Conservation (phyloP, 164 flowering plant genomes). For the Vitis amurensis region DNA sequence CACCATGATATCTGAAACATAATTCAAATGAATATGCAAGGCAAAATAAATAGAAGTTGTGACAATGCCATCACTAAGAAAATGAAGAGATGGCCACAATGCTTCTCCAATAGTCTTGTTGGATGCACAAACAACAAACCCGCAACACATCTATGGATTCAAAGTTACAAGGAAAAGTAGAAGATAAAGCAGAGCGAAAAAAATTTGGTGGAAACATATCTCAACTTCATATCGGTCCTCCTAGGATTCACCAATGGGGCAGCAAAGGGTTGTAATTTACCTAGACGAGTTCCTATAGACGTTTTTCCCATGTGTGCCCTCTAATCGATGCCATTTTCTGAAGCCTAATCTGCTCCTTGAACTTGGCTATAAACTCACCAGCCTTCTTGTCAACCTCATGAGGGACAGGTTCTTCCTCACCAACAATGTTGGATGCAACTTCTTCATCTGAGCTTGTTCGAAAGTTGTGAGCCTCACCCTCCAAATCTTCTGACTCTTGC, state of each 20-base stretch:
- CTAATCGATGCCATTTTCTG: slow-evolving; percentile 39
- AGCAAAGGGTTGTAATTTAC: slow-evolving; percentile 14
- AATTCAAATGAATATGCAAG: too few species aligned
- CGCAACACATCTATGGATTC: too few species aligned
- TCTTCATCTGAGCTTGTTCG: slow-evolving; percentile 24
- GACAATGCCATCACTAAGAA: too few species aligned
- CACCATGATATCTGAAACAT: too few species aligned
- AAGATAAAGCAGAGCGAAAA: too few species aligned
- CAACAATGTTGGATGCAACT: not conserved
- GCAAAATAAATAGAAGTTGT: too few species aligned
- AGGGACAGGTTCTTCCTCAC: slow-evolving; percentile 23
- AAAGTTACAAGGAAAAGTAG: too few species aligned
- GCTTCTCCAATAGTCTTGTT: too few species aligned
- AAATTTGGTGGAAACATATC: not conserved
- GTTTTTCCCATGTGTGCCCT: slow-evolving; percentile 26
- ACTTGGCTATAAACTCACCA: slow-evolving; percentile 64
- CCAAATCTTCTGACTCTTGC: slow-evolving; percentile 20
- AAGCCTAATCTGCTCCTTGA: slow-evolving; percentile 56
- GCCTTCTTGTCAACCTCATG: slow-evolving; percentile 62
- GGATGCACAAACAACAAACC: too few species aligned
- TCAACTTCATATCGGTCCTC: not conserved
- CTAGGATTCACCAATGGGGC: not conserved
- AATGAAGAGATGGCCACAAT: too few species aligned
- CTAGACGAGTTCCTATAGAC: slow-evolving; percentile 16
- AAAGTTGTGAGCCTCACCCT: slow-evolving; percentile 21